Evolutionary conservation across 495 filamentous ascomycete genomes (phyloP), one percentile per base, ranked within the genome.

Genomic region (Penicillium paradoxum): DNA sequence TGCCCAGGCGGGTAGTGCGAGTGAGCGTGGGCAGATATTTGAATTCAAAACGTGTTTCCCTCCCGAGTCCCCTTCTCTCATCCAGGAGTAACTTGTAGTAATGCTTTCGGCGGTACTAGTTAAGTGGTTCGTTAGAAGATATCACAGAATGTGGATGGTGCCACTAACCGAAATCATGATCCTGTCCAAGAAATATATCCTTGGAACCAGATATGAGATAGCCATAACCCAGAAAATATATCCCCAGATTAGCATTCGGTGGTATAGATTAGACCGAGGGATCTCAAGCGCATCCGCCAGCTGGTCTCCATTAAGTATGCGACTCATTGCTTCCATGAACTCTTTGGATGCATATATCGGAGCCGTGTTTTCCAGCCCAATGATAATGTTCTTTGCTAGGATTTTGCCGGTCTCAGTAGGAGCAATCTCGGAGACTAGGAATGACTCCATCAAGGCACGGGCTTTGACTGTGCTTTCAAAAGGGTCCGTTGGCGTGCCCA

Each of bases 371-470:
- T 83, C 74, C 2, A 91, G 71, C 17, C 80, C 75, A 7, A 78
- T 68, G 59, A 91, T 84, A 64, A 91, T 87, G 62, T 92, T 91
- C 60, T 84, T 83, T 1, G 86, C 85, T 3, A 91, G 70, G 4
- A 83, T 64, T 41, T 76, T 74, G 3, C 80, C 83, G 21, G 77
- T 83, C 3, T 73, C 64, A 1, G 79, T 81, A 0, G 88, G 88
- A 48, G 79, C 59, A 34, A 91, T 73, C 63, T 90, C 86, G 6
- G 82, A 72, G 15, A 79, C 60, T 0, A 85, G 51, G 2, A 89
- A 58, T 1, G 79, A 81, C 46, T 91, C 87, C 81, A 89, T 84
- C 54, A 82, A 73, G 0, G 72, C 70, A 54, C 74, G 79, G 0
- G 84, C 83, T 24, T 72, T 74, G 9, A 67, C 67, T 1, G 80